Conservation (phyloP, 192 early-diverging fungal genomes). For the Podila epicladia region DNA sequence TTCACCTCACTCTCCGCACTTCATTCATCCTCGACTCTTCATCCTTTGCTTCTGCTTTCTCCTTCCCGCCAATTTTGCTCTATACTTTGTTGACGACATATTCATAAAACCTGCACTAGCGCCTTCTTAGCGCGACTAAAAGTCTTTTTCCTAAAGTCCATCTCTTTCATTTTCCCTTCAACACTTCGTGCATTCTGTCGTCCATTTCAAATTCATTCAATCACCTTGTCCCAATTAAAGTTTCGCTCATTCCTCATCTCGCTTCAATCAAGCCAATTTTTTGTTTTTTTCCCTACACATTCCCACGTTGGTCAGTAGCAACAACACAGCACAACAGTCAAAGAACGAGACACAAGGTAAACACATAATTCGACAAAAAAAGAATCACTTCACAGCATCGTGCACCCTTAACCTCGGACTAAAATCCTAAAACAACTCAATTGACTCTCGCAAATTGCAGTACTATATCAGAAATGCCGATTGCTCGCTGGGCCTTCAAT, state of each 20-base stretch:
- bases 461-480: conserved; percentile 14
- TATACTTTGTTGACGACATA: background rate
- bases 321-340: conserved; percentile 1
- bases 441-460: no score
- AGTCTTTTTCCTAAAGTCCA: background rate
- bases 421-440: no score
- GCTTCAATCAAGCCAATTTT: background rate
- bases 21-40: background rate
- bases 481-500: conserved; percentile 46
- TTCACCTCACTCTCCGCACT: background rate
- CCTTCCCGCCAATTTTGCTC: background rate
- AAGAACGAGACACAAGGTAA: background rate
- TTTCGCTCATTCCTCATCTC: background rate
- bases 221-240: background rate
- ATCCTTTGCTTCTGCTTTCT: background rate
- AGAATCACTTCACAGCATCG: background rate
- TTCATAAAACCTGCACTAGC: no score
- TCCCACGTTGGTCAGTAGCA: background rate
- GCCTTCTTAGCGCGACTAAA: background rate
- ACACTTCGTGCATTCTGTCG: background rate
- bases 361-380: background rate
- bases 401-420: no score
- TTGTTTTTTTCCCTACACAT: background rate
- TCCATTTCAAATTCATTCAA: background rate
- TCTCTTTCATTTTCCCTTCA: background rate